Percentiles rank a stretch among this genome's conserved stretches.
phyloP scores from a whole-genome alignment of 345 rosid species.

The Cardamine chenopodiifolia region DNA sequence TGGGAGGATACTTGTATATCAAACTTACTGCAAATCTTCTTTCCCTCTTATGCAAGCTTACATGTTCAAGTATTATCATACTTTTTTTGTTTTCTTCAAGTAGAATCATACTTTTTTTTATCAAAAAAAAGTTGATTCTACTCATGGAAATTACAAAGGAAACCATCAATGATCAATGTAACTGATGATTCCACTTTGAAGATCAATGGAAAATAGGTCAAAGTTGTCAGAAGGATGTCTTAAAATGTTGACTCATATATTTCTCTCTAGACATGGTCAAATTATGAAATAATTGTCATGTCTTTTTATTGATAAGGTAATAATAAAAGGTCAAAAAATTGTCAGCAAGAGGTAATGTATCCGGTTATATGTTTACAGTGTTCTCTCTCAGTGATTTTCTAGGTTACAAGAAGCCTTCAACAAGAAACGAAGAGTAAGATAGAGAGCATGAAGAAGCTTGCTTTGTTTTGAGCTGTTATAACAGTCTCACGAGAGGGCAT shows the following conservation, averaged over 20 bases:
- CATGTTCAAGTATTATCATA: conserved; percentile 93
- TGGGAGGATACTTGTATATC: not conserved
- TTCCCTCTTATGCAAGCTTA: conserved; percentile 63
- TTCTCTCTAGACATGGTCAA: not conserved
- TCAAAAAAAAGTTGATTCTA: too few species aligned
- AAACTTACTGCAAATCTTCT: conserved; percentile 2
- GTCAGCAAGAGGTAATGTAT: too few species aligned
- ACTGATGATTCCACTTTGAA: conserved; percentile 80
- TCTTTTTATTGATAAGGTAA: not conserved
- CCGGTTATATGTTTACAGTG: too few species aligned
- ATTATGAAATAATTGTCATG: not conserved
- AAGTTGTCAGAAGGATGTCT: conserved; percentile 53
- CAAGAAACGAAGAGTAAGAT: too few species aligned
- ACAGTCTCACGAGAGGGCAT: too few species aligned
- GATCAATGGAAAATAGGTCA: conserved; percentile 77
- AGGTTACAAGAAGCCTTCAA: too few species aligned
- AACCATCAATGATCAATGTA: conserved; percentile 52
- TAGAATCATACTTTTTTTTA: too few species aligned
- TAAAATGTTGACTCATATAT: conserved; percentile 6
- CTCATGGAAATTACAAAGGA: conserved; percentile 83
- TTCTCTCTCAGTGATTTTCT: too few species aligned
- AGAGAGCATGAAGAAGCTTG: not conserved
- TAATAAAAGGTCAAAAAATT: too few species aligned
- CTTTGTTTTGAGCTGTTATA: too few species aligned
- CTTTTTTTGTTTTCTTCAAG: too few species aligned